phyloP scores from a whole-genome alignment of 2,329 filamentous ascomycete species.

The Trichophyton verrucosum region DNA sequence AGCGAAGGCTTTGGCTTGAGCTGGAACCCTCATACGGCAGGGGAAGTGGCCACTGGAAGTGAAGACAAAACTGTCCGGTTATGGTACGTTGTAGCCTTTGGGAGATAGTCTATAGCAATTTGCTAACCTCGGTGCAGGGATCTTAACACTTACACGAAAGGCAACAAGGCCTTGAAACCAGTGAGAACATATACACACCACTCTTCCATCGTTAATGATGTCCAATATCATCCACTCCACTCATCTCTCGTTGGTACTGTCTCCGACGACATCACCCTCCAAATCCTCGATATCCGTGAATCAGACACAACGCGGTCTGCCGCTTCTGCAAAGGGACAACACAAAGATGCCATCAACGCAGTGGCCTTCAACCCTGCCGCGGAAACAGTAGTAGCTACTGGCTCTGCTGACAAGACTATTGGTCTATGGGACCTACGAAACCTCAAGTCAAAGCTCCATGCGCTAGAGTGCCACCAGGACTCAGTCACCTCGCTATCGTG shows the following conservation, averaged over 20 bases:
- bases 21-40: conserved; percentile 78
- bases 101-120: not conserved
- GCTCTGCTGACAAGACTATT: conserved; percentile 88
- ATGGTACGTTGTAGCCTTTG: conserved; percentile 47
- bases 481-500: conserved; percentile 85
- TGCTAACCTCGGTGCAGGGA: conserved; percentile 45
- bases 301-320: conserved; percentile 54
- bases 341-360: conserved; percentile 90
- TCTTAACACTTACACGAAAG: conserved; percentile 59
- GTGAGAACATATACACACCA: conserved; percentile 74
- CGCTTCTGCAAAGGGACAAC: conserved; percentile 58
- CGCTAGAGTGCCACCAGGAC: conserved; percentile 75
- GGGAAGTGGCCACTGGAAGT: conserved; percentile 76
- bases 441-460: conserved; percentile 78
- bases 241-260: conserved; percentile 79
- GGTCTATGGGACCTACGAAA: conserved; percentile 92
- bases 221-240: conserved; percentile 84
- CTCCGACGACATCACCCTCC: conserved; percentile 86
- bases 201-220: conserved; percentile 84
- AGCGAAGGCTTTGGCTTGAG: conserved; percentile 83
- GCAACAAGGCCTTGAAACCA: conserved; percentile 58
- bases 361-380: conserved; percentile 84
- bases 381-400: conserved; percentile 84
- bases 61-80: conserved; percentile 85
- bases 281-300: conserved; percentile 77